Evolutionary conservation across 768 basidiomycete species (phyloP), one percentile per base, ranked within the genome.

Genomic region (Lanmaoa rubissima): DNA sequence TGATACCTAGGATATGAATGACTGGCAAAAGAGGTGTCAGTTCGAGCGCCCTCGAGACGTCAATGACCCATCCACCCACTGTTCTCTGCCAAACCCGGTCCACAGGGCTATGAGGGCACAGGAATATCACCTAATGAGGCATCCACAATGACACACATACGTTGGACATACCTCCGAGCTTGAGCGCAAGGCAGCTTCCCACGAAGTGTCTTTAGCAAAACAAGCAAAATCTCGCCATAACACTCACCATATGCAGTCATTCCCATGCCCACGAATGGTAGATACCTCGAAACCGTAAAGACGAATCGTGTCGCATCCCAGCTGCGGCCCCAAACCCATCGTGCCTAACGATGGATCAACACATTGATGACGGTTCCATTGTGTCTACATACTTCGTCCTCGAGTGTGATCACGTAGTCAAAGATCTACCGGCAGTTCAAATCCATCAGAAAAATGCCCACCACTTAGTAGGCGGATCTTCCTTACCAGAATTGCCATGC

Each of bases 271-370:
- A 41, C 35, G 28, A 62, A 65, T 4, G 65, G 64, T 11, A 68
- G 28, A 51, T 68, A 66, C 31, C 64, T 65, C 6, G 65, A 67
- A 17, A 49, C 17, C 12, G 39, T 55, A 24, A 68, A 66, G 32
- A 62, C 9, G 34, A 52, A 12, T 26, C 63, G 60, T 1, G 60
- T 62, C 13, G 5, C 26, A 31, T 57, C 55, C 63, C 65, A 66
- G 24, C 17, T 35, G n/a, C 60, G 57, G 4, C 48, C 44, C 65
- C 63, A 68, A 3, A 68, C 48, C 57, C 57, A 66, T n/a, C 38
- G 53, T 24, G 31, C 63, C 65, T 66, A 28, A 41, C 4, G 11
- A 31, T 32, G 5, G 5, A n/a, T 61, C 11, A 50, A 16, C 5
- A 7, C 16, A 38, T n/a, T 26, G 5, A 35, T 13, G 16, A 19